Base-by-base conservation (phyloP, 1,284 basidiomycete species). In the Mycosarcoma maydis region DNA sequence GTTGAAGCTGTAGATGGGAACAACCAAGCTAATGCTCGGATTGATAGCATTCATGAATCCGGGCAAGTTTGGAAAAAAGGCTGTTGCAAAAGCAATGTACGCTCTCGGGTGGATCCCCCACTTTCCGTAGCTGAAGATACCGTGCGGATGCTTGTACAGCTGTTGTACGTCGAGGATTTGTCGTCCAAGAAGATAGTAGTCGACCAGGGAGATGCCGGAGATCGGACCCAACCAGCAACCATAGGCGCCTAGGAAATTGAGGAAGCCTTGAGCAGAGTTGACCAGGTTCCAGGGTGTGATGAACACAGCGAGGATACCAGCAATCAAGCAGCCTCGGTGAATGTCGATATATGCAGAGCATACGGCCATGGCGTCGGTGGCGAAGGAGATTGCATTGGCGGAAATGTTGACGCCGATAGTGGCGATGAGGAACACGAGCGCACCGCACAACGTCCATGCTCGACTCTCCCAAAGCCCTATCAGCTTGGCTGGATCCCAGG, bases 1-100 rank as follows among this genome's bases (percentile, higher is more conserved):
- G 26, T 65, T 65, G 37, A 65, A 65, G 11, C 36, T 26, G 10
- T 65, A 65, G 16, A 56, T 65, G 14, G 61, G 61, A 3, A 56
- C 44, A 22, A 59, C 45, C n/a, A 55, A n/a, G 0, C 37, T 26
- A 16, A 65, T 43, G 4, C 22, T 29, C 4, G 60, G 54, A 24
- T 58, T 64, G 55, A 65, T 65, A 2, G 61, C 61, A 22, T 67
- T 60, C 41, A 60, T 42, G 27, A 67, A 67, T 2, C 62, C 62
- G 8, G 62, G 62, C 7, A 61, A 24, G 16, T 60, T 60, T 17
- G 62, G 62, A 3, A 56, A 34, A 33, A 67, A 67, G 2, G 52
- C 62, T 6, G 51, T 32, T 7, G 17, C 13, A 23, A 67, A 67
- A 0, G 62, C 62, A 16, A 67, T 39, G 42, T 60, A 67, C 4